Base-by-base conservation (phyloP, 2,329 filamentous ascomycete species). In the Trichothecium sympodiale region DNA sequence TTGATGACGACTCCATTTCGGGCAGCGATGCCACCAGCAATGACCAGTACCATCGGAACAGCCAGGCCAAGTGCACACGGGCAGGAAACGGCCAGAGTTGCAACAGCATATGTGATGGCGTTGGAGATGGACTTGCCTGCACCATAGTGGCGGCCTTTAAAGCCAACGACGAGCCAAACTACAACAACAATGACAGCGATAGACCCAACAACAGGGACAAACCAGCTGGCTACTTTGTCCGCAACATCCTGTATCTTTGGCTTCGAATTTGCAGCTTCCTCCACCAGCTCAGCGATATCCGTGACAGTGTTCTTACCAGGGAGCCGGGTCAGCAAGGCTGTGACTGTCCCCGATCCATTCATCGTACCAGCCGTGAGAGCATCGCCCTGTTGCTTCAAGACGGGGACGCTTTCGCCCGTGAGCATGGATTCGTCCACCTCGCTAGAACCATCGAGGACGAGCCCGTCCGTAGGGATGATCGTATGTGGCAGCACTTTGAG, bases 341-440 rank as follows among this genome's bases (percentile, higher is more conserved):
- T 68, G 14, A 83, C 55, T 0, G 68, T 66, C 0, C 82, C 82
- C 1, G 67, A 60, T 2, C 75, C 70, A 47, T 87, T 87, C 34
- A 80, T 60, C 0, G 80, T 74, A 0, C 83, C 83, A 3, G 83
- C 83, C 38, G 83, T 69, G 2, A 87, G 65, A 0, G 46, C 33
- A 1, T 68, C 71, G 0, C 67, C 67, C 0, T 56, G 35, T 0
- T 53, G 41, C 49, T 88, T 88, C 4, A 63, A 62, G 0, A 84
- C 68, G 0, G 73, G 75, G 0, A 55, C 54, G 0, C 72, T 66
- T 49, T 91, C 84, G 1, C 83, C 83, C 0, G 83, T 89, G 8
- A 89, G 55, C 74, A 85, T 83, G 0, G 81, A 83, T 50, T 89
- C 84, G 46, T 89, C 71, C 0, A 86, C 65, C 39, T 84, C 81